These are phyloP conservation scores for Funneliformis geosporum DNA, from an alignment of 192 early-diverging fungal species.

Conservation along the genomic window DNA sequence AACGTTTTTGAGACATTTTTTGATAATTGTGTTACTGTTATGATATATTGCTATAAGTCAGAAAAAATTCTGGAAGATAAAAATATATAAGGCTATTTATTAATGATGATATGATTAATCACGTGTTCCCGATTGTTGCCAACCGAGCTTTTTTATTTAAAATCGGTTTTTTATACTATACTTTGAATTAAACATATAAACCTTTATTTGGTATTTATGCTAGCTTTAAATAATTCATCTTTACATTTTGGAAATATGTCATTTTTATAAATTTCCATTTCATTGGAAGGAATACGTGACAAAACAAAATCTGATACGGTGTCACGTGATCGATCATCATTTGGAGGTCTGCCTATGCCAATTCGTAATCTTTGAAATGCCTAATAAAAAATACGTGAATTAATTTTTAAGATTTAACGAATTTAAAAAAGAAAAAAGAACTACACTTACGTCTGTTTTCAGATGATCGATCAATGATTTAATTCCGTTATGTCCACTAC, in stretches of 20 bases:
- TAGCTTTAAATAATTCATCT: slow-evolving; percentile 18
- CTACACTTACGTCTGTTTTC: slow-evolving; percentile 41
- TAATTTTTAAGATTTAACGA: neutral
- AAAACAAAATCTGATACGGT: slow-evolving; percentile 63
- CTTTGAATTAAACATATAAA: no score
- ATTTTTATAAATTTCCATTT: slow-evolving; percentile 51
- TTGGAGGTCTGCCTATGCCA: slow-evolving; percentile 66
- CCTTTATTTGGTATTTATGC: neutral
- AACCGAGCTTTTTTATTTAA: no score
- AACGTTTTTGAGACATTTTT: no score
- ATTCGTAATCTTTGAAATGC: slow-evolving; percentile 63
- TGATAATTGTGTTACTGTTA: no score
- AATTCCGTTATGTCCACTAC: slow-evolving; percentile 72
- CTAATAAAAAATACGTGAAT: slow-evolving; percentile 17
- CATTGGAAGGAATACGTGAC: slow-evolving; percentile 47
- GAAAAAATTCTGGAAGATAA: no score
- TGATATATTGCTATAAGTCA: no score
- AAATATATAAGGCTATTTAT: no score
- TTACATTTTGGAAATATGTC: slow-evolving; percentile 30
- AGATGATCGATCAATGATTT: slow-evolving; percentile 63
- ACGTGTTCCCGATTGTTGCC: no score
- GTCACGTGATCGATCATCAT: slow-evolving; percentile 36
- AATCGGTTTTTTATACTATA: no score
- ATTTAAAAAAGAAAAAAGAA: neutral
- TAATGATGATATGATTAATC: no score